phyloP scores from a whole-genome alignment of 768 basidiomycete genomes.

The Sistotremastrum niveocremeum region DNA sequence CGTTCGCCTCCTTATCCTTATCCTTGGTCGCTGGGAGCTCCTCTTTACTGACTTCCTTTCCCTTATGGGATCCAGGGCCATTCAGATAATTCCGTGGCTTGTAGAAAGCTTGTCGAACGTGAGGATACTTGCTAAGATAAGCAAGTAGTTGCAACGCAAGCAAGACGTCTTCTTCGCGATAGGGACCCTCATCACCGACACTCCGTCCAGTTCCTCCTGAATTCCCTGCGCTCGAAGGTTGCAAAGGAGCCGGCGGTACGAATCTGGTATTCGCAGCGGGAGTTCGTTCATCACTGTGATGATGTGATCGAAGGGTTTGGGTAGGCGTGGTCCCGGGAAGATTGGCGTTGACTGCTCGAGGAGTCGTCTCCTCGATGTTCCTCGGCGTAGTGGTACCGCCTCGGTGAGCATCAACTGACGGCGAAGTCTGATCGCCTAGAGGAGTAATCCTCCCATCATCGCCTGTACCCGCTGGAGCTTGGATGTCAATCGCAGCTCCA shows the following conservation, averaged over 20 bases:
- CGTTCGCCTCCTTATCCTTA: slow-evolving; percentile 19
- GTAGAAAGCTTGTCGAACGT: slow-evolving; percentile 93
- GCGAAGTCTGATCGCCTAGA: not conserved
- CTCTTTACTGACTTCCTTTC: not conserved
- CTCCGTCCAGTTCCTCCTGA: no score
- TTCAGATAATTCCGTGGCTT: slow-evolving; percentile 36
- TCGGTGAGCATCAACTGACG: no score
- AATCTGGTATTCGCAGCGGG: no score
- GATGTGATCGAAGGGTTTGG: not conserved
- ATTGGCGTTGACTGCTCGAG: slow-evolving; percentile 3
- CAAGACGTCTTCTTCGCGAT: slow-evolving; percentile 89
- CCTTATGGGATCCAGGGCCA: no score
- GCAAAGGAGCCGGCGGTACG: no score
- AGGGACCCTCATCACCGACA: slow-evolving; percentile 40
- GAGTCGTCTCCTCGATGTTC: slow-evolving; percentile 5
- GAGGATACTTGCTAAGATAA: slow-evolving; percentile 95
- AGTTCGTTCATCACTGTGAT: no score
- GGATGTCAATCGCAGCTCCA: slow-evolving; percentile 39
- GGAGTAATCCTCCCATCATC: slow-evolving; percentile 15
- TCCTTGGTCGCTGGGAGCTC: slow-evolving; percentile 5
- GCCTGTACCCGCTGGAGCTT: slow-evolving; percentile 6
- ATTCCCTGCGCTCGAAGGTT: no score
- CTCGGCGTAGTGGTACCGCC: slow-evolving; percentile 7
- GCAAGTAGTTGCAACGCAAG: slow-evolving; percentile 86
- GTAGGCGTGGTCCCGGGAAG: not conserved